Evolutionary conservation across 148 eudicot species (phyloP), one percentile per base, ranked within the genome.

Genomic region (Spergularia bocconei): DNA sequence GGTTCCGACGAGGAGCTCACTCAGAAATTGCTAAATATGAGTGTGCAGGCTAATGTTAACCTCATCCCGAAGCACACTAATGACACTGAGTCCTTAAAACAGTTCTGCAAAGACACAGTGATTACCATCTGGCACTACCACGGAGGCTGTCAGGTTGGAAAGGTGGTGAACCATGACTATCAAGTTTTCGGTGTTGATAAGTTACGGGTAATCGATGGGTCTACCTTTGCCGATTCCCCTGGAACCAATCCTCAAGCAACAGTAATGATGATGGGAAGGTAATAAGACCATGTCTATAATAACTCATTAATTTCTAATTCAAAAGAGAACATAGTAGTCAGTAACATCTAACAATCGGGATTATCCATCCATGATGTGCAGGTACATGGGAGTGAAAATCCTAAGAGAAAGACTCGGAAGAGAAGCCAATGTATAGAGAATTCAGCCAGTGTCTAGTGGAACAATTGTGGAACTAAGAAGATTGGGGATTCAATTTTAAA

Each of bases 241-340:
- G 99, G 99, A 53, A 95, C 99, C 56, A 95, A 95, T 84, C 99
- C 99, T 75, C 99, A 95, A 77, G 99, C 99, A 66, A 95, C 99
- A 50, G 85, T 95, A 44, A 84, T 95, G 96, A 95, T 95, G 99
- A 68, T 95, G 92, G 99, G 99, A 79, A 85, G 99, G 98, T 93
- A 86, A 63, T 93, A 86, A 63, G 48, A 44, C 7, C 48, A 44
- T 44, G 7, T 29, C 3, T 29, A 29, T 29, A 2, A 29, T 29
- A 29, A 2, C 36, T 29, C n/a, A 29, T 2, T 4, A 29, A 29
- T 4, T 29, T 29, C 2, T 29, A 29, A 4, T 29, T 29, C 36
- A 29, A 29, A 29, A 29, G 36, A 29, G 36, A 29, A 29, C 36
- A 29, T 29, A 29, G 36, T 29, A 29, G 3, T 29, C 3, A 29